A percentile compares a stretch with the other conserved stretches of the same genome.
These are phyloP conservation scores for Aureobasidium sp. DNA, from an alignment of 2,329 filamentous ascomycete species.

Conservation along the genomic window DNA sequence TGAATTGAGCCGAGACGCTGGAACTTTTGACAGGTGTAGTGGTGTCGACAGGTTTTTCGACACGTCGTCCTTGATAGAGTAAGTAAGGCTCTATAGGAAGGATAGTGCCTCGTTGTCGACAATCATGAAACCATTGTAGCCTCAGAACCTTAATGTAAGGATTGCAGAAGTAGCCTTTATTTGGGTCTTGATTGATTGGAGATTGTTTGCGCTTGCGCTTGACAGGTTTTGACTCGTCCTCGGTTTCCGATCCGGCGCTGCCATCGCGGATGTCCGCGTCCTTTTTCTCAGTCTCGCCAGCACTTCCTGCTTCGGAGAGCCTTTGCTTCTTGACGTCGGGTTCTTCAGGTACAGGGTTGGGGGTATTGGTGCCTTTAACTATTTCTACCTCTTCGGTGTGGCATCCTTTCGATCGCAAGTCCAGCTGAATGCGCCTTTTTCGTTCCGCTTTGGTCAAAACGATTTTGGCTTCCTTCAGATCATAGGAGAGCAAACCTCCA, in stretches of 20 bases:
- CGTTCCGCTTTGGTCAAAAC: conserved; percentile 67
- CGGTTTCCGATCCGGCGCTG: conserved; percentile 31
- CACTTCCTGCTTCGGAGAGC: neutral
- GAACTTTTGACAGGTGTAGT: conserved; percentile 2
- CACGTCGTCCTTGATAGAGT: conserved; percentile 44
- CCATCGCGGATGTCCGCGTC: conserved; percentile 23
- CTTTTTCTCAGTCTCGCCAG: conserved; percentile 13
- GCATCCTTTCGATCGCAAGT: conserved; percentile 63
- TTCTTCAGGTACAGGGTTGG: neutral
- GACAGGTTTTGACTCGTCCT: conserved; percentile 16
- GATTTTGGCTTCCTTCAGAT: conserved; percentile 64
- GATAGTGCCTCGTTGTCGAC: conserved; percentile 34
- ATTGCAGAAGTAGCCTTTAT: conserved; percentile 14
- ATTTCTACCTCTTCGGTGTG: conserved; percentile 44
- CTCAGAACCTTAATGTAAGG: conserved; percentile 44
- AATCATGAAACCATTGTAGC: conserved; percentile 48
- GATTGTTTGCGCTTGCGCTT: conserved; percentile 3
- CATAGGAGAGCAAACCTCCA: conserved; percentile 58
- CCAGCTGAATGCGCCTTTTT: conserved; percentile 65
- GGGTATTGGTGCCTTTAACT: conserved; percentile 29
- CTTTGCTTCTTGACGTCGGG: neutral
- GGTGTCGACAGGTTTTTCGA: conserved; percentile 30
- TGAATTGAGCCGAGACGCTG: conserved; percentile 4
- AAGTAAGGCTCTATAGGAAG: conserved; percentile 44
- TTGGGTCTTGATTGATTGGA: neutral